phyloP scores from a whole-genome alignment of 768 basidiomycete species.

The Clavulina sp. region DNA sequence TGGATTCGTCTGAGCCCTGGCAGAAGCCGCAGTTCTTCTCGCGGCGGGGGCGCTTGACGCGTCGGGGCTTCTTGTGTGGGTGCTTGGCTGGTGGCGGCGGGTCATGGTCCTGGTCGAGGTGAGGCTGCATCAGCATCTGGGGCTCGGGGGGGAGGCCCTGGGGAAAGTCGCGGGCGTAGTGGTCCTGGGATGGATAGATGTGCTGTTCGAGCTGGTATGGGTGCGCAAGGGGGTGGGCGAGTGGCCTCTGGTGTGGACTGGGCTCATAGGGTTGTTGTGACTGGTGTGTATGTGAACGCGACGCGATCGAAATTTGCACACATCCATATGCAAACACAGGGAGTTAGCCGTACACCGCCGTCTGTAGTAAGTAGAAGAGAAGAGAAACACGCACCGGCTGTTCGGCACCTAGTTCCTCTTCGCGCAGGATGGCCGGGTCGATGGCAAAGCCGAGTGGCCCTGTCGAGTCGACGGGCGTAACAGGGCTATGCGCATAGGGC shows the following conservation, averaged over 20 bases:
- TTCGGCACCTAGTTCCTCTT: constrained; percentile 17
- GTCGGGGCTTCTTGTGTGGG: background rate
- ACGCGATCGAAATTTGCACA: constrained; percentile 6
- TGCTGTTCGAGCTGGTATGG: background rate
- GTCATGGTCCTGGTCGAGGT: background rate
- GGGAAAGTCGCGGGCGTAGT: background rate
- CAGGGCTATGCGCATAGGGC: background rate
- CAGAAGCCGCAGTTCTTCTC: constrained; percentile 70
- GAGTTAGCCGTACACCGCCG: background rate
- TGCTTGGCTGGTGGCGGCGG: background rate
- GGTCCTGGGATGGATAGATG: background rate
- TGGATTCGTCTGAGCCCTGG: constrained; percentile 40
- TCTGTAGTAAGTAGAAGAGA: too few relatives aligned
- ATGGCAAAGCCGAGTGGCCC: constrained; percentile 19
- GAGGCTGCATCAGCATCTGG: background rate
- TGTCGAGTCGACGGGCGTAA: background rate
- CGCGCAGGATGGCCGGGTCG: constrained; percentile 33
- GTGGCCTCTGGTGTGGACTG: background rate
- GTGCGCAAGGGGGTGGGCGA: background rate
- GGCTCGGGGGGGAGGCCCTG: constrained; percentile 3
- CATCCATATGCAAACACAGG: background rate
- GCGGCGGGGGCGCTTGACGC: constrained; percentile 18
- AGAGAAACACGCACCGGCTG: too few relatives aligned
- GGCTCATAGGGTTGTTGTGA: constrained; percentile 7
- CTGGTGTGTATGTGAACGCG: constrained; percentile 5